phyloP scores from a whole-genome alignment of 2,329 filamentous ascomycete species.

The Epichloe hybrida region DNA sequence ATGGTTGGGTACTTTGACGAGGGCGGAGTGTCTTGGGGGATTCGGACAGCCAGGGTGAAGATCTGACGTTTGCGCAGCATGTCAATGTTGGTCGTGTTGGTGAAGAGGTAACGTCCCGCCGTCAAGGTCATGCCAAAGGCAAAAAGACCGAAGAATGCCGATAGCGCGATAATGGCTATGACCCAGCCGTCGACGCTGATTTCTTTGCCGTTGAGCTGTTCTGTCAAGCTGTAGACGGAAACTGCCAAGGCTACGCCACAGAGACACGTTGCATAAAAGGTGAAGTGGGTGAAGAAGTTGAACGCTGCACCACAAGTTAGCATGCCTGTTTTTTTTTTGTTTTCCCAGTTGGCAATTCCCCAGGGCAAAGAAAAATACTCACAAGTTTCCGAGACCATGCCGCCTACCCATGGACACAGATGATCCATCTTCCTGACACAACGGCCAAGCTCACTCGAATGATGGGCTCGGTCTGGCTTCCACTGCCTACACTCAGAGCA shows the following conservation, averaged over 20 bases:
- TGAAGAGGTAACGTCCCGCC: conserved; percentile 53
- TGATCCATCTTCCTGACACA: conserved; percentile 91
- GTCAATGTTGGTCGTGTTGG: conserved; percentile 79
- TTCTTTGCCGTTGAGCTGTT: conserved; percentile 30
- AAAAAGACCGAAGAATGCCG: conserved; percentile 69
- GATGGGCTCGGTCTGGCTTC: conserved; percentile 80
- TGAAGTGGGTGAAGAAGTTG: conserved; percentile 89
- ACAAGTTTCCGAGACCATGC: conserved; percentile 73
- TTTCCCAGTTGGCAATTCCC: not conserved
- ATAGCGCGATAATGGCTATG: conserved; percentile 52
- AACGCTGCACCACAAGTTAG: conserved; percentile 37
- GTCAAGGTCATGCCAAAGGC: conserved; percentile 62
- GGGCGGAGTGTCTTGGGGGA: conserved; percentile 33
- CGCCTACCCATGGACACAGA: conserved; percentile 94
- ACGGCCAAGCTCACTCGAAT: conserved; percentile 67
- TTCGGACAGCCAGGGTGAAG: conserved; percentile 61
- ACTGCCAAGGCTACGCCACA: conserved; percentile 51
- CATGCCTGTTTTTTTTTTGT: not conserved
- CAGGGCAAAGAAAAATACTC: conserved; percentile 14
- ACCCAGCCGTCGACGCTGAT: conserved; percentile 41
- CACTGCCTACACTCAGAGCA: conserved; percentile 74
- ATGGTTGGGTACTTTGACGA: conserved; percentile 36
- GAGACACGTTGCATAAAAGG: conserved; percentile 56
- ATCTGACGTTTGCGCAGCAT: conserved; percentile 49
- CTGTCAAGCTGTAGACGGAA: conserved; percentile 48